These are phyloP conservation scores for Xylaria sp. DNA, from an alignment of 2,329 filamentous ascomycete genomes.

Conservation along the genomic window DNA sequence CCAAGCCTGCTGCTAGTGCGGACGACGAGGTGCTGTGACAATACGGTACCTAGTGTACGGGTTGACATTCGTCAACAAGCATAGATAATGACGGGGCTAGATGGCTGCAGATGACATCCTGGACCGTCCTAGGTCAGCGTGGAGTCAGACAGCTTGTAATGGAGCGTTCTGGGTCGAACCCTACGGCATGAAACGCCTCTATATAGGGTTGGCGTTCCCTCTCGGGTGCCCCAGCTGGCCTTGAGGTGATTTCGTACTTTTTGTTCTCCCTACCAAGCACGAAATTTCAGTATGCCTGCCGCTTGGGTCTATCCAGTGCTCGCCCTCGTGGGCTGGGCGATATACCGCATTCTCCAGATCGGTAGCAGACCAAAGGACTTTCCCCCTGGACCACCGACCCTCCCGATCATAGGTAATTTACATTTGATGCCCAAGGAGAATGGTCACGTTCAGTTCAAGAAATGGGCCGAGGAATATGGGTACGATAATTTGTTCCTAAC, in stretches of 20 bases:
- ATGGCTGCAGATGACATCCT: conserved; percentile 28
- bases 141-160: conserved; percentile 35
- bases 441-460: conserved; percentile 41
- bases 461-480: conserved; percentile 44
- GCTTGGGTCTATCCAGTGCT: conserved; percentile 38
- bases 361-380: conserved; percentile 41
- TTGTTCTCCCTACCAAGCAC: conserved; percentile 20
- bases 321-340: conserved; percentile 38
- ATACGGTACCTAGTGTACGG: conserved; percentile 7
- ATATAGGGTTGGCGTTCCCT: conserved; percentile 32
- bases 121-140: conserved; percentile 31
- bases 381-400: conserved; percentile 41
- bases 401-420: conserved; percentile 40
- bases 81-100: conserved; percentile 19
- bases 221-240: conserved; percentile 1
- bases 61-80: conserved; percentile 14
- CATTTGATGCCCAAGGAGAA: conserved; percentile 41
- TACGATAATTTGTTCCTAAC: conserved; percentile 15
- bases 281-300: conserved; percentile 35
- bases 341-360: conserved; percentile 41
- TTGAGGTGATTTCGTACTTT: conserved; percentile 25
- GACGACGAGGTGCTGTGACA: conserved; percentile 9
- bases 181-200: conserved; percentile 10
- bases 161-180: conserved; percentile 18
- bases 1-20: conserved; percentile 18